A percentile compares a stretch with the other conserved stretches of the same genome.
Conservation (phyloP, 192 early-diverging fungal genomes). For the Rhizophagus sp. region DNA sequence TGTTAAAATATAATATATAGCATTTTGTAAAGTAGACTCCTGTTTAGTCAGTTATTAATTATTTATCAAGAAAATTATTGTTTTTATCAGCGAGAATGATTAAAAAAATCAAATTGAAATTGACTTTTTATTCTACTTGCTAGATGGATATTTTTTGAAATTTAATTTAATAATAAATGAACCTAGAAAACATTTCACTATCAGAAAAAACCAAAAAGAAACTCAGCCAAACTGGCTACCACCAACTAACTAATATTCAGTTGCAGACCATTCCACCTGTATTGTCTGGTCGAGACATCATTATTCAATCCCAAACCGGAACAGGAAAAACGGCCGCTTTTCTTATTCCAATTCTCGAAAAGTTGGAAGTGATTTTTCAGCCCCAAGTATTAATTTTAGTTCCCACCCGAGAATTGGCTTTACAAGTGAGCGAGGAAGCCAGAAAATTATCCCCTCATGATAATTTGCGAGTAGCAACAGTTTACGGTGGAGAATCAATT, state of each 20-base stretch:
- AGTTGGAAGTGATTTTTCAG: constrained; percentile 2
- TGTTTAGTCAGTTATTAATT: no score
- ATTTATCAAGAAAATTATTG: no score
- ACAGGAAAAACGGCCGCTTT: constrained; percentile 50
- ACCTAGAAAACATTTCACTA: constrained; percentile 8
- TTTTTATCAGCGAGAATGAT: no score
- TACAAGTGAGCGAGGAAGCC: constrained; percentile 30
- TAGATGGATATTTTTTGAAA: no score
- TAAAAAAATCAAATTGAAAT: no score
- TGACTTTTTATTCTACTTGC: no score
- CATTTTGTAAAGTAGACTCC: no score
- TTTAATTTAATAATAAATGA: no score
- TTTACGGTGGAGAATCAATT: constrained; percentile 72
- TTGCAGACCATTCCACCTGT: constrained; percentile 50
- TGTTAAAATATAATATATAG: no score
- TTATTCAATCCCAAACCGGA: constrained; percentile 46
- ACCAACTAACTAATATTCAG: constrained; percentile 3
- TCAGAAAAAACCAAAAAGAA: constrained; percentile 18
- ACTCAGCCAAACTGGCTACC: background rate
- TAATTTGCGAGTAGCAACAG: constrained; percentile 88
- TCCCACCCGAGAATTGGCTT: constrained; percentile 33
- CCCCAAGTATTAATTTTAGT: constrained; percentile 31
- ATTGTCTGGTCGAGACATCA: constrained; percentile 49
- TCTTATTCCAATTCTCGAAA: constrained; percentile 34
- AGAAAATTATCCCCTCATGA: constrained; percentile 36